A percentile compares a stretch with the other conserved stretches of the same genome.
Conservation (phyloP, 352 stramenopile species). For the Globisporangium irregulare region DNA sequence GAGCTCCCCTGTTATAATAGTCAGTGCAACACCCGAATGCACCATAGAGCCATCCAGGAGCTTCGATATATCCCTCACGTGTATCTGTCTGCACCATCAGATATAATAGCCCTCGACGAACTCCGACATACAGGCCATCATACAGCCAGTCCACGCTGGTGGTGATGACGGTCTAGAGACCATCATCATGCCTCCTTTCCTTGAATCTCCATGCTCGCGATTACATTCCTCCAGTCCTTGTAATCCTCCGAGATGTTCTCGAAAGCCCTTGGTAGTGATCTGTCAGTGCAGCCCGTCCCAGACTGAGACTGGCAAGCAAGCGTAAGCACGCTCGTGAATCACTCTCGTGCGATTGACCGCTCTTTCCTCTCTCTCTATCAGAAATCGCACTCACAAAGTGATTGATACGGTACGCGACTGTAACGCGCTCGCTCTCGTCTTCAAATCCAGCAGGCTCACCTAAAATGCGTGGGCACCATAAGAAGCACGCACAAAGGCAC, state of each 20-base stretch:
- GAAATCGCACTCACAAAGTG: no score
- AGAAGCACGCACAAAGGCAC: not conserved
- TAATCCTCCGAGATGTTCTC: not conserved
- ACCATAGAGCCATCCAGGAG: no score
- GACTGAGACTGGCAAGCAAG: not conserved
- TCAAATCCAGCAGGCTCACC: not conserved
- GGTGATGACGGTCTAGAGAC: not conserved
- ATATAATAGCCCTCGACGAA: no score
- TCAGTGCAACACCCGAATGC: no score
- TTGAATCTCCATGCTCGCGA: not conserved
- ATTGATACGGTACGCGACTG: not conserved
- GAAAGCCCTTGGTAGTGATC: not conserved
- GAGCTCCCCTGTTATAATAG: no score
- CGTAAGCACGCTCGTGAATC: not conserved
- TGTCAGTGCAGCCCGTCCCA: not conserved
- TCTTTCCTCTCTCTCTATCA: not conserved
- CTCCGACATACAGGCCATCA: not conserved
- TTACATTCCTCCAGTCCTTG: not conserved
- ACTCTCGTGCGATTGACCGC: not conserved
- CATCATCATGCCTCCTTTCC: not conserved
- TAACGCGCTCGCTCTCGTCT: not conserved
- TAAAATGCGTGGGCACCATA: not conserved
- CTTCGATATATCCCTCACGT: no score
- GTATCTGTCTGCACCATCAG: no score
- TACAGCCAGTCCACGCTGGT: not conserved